Evolutionary conservation across 1,284 basidiomycete genomes (phyloP), one percentile per base, ranked within the genome.

Genomic region (Malassezia sp.): DNA sequence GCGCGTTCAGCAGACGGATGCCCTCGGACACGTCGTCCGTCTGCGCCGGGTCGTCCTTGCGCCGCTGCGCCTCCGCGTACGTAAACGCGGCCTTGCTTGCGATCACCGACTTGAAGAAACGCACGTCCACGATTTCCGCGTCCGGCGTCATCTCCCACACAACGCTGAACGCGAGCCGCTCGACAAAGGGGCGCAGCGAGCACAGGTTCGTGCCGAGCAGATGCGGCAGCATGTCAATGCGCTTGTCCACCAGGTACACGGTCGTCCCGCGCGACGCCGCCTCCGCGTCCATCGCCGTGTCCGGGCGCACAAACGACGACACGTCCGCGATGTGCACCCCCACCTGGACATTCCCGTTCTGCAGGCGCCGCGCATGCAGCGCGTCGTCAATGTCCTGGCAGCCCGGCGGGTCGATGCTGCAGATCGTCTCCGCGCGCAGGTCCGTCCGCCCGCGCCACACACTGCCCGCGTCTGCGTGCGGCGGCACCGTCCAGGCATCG

Each of bases 331-430:
- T 99, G 71, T 99, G 91, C 56, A 99, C 93, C 40, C 93, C 93
- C 23, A 89, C 89, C 70, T 99, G 86, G 53, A 96, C 85, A 71
- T 93, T 90, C 2, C 91, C 91, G 63, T 93, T 95, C 0, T 87
- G 81, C 22, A 99, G 74, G 37, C 72, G 75, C 42, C 83, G 78
- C 8, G 93, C 93, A 71, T 99, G 93, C n/a, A 99, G 74, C 0
- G 93, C 93, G 71, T 99, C 93, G 68, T 99, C 93, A 33, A 99
- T 99, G 73, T 99, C 93, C 67, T 95, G 88, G 72, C 93, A 97
- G 29, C 82, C 89, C 84, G 67, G 89, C 2, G 91, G 91, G 73
- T 99, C 93, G 61, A 99, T 97, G 64, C 87, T 91, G 72, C 93
- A 97, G 37, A 99, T 80, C 36, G 84, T 76, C 61, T 95, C 72